phyloP scores from a whole-genome alignment of 768 basidiomycete genomes.

The Russula dissimulans region DNA sequence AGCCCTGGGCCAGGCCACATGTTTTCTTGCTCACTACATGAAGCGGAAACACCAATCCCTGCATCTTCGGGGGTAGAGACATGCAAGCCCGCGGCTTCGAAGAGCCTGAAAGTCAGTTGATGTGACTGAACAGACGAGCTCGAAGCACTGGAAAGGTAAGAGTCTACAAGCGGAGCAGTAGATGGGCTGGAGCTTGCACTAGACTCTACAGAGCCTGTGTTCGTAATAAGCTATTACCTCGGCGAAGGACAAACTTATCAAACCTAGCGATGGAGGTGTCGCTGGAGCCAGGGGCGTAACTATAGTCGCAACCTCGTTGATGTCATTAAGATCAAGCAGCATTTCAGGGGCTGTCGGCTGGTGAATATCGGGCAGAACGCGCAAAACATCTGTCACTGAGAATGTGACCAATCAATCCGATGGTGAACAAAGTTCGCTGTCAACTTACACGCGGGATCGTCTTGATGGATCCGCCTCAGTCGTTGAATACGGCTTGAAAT shows the following conservation, averaged over 20 bases:
- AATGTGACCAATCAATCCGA: not conserved
- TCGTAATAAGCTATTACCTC: not conserved
- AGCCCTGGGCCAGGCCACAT: not conserved
- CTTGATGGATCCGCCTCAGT: conserved; percentile 28
- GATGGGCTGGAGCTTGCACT: conserved; percentile 14
- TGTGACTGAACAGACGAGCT: conserved; percentile 5
- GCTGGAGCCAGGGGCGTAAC: not conserved
- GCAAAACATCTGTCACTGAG: conserved; percentile 5
- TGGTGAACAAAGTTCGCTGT: not conserved
- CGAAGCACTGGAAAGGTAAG: not conserved
- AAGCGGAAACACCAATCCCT: not conserved
- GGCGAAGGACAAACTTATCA: not conserved
- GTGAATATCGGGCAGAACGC: conserved; percentile 8
- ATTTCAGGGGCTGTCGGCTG: conserved; percentile 2
- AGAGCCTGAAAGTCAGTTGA: not conserved
- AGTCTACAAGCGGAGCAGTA: not conserved
- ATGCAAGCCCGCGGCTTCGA: conserved; percentile 10
- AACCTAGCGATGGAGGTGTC: conserved; percentile 15
- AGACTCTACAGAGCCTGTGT: conserved; percentile 4
- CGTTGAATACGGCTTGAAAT: conserved; percentile 34
- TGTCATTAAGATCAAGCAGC: not conserved
- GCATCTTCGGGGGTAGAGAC: not conserved
- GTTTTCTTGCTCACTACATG: conserved; percentile 6
- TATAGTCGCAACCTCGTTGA: not conserved
- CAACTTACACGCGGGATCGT: conserved; percentile 28